phyloP scores from a whole-genome alignment of 805 yeast species.

The Spathaspora passalidarum region DNA sequence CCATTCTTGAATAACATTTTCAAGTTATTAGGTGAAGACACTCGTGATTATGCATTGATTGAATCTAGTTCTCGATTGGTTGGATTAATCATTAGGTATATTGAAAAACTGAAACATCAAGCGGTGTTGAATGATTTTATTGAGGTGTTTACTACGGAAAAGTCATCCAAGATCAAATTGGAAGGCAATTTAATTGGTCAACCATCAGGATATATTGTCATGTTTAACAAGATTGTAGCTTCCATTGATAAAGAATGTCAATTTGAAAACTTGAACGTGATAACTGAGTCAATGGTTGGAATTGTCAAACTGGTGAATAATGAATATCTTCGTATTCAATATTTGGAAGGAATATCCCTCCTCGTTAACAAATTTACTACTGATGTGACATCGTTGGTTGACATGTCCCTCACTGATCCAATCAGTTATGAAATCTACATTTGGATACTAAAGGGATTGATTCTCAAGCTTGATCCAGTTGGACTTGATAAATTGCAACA shows the following conservation, averaged over 20 bases:
- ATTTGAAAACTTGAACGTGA: constrained; percentile 6
- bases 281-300: constrained; percentile 9
- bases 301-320: constrained; percentile 8
- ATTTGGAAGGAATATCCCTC: constrained; percentile 54
- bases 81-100: constrained; percentile 38
- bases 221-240: constrained; percentile 47
- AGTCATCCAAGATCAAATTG: constrained; percentile 9
- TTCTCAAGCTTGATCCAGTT: constrained; percentile 50
- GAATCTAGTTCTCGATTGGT: constrained; percentile 42
- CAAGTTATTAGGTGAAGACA: not conserved
- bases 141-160: constrained; percentile 29
- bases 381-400: constrained; percentile 24
- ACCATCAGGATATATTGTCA: constrained; percentile 33
- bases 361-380: constrained; percentile 45
- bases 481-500: constrained; percentile 23
- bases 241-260: constrained; percentile 45
- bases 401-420: constrained; percentile 35
- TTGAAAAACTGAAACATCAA: constrained; percentile 45
- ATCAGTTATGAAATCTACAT: constrained; percentile 48
- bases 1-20: constrained; percentile 23
- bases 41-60: constrained; percentile 17
- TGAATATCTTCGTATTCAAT: constrained; percentile 45
- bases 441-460: constrained; percentile 73
- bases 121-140: constrained; percentile 37
- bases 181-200: constrained; percentile 8